Evolutionary conservation across 192 early-diverging fungal genomes (phyloP).

Genomic region (Haplosporangium gracile): DNA sequence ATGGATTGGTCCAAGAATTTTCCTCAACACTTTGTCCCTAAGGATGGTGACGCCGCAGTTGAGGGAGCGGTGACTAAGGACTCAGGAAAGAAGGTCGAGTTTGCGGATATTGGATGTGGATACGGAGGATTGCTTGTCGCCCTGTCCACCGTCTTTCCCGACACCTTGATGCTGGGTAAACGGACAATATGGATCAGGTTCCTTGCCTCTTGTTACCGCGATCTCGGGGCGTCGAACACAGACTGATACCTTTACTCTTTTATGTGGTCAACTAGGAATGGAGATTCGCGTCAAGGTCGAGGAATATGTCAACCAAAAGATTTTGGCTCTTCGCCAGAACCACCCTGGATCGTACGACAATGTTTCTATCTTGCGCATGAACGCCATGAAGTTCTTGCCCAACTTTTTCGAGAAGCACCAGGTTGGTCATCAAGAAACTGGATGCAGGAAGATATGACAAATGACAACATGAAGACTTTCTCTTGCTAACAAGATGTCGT

Average conservation of each 20-base stretch:
- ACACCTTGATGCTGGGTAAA: slow-evolving; percentile 89
- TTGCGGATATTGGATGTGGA: slow-evolving; percentile 99
- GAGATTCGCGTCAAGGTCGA: slow-evolving; percentile 98
- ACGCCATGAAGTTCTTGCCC: slow-evolving; percentile 98
- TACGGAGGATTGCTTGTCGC: slow-evolving; percentile 94
- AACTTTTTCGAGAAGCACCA: slow-evolving; percentile 98
- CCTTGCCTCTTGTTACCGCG: background rate
- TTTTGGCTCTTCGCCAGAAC: slow-evolving; percentile 84
- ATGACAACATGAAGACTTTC: background rate
- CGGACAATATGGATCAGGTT: background rate
- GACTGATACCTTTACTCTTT: background rate
- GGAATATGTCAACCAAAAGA: slow-evolving; percentile 91
- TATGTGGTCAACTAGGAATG: slow-evolving; percentile 73
- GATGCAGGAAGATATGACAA: background rate
- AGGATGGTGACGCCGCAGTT: slow-evolving; percentile 40
- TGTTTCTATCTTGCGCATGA: slow-evolving; percentile 96
- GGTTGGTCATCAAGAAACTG: slow-evolving; percentile 51
- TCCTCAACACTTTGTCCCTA: slow-evolving; percentile 72
- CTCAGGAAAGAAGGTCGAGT: slow-evolving; percentile 80
- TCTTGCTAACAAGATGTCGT: background rate
- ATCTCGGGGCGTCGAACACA: background rate
- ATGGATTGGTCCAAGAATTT: slow-evolving; percentile 95
- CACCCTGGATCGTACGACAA: slow-evolving; percentile 92
- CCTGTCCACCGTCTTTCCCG: slow-evolving; percentile 92
- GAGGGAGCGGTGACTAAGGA: slow-evolving; percentile 35